A percentile compares a stretch with the other conserved stretches of the same genome.
phyloP scores from a whole-genome alignment of 805 yeast genomes.

The Hanseniaspora meyeri region DNA sequence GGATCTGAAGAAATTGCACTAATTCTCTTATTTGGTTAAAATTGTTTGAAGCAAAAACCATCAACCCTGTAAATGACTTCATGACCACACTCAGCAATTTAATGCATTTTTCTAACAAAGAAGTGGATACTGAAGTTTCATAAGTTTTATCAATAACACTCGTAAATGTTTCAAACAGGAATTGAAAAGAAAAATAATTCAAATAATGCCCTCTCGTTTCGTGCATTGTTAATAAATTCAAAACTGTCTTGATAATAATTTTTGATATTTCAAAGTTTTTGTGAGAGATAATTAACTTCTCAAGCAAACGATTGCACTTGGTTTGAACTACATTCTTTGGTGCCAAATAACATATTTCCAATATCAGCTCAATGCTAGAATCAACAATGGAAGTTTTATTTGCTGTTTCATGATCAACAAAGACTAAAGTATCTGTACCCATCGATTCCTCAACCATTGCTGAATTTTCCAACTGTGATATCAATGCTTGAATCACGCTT shows the following conservation, averaged over 20 bases:
- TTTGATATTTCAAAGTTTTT: constrained; percentile 22
- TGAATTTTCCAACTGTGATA: constrained; percentile 47
- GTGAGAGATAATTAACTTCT: constrained; percentile 21
- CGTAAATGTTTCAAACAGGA: constrained; percentile 16
- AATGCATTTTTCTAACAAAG: constrained; percentile 48
- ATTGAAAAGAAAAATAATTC: constrained; percentile 41
- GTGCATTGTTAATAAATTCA: constrained; percentile 23
- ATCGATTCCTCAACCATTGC: constrained; percentile 19
- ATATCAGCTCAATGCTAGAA: constrained; percentile 43
- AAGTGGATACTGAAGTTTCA: constrained; percentile 17
- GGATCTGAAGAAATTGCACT: constrained; percentile 50
- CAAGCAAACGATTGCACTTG: constrained; percentile 36
- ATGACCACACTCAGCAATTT: constrained; percentile 47
- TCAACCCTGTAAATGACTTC: constrained; percentile 66
- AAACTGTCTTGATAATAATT: constrained; percentile 22
- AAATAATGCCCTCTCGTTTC: constrained; percentile 28
- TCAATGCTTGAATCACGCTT: constrained; percentile 54
- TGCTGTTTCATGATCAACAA: neutral
- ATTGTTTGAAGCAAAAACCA: constrained; percentile 46
- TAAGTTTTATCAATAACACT: neutral
- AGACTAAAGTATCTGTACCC: neutral
- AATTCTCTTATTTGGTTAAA: constrained; percentile 46
- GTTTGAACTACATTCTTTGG: constrained; percentile 37
- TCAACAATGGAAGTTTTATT: constrained; percentile 15
- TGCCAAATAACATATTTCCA: constrained; percentile 39